Conservation (phyloP, 306 rosid genomes). For the Hippophae tibetana region DNA sequence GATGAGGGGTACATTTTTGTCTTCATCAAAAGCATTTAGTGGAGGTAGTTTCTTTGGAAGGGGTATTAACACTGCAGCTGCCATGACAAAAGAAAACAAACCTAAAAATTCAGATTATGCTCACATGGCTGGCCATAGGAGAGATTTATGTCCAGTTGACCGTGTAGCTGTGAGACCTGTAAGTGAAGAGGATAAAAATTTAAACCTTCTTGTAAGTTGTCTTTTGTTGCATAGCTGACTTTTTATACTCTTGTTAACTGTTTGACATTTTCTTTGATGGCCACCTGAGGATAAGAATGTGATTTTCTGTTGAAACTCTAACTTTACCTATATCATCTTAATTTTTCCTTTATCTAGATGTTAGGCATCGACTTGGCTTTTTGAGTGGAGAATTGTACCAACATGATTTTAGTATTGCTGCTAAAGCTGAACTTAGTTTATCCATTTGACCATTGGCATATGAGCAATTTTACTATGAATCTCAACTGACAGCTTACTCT, state of each 20-base stretch:
- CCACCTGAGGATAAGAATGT: not conserved
- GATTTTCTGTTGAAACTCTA: too few species aligned
- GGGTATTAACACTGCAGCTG: constrained; percentile 40
- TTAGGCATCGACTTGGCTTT: too few species aligned
- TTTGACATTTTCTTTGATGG: constrained; percentile 5
- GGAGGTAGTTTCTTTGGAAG: constrained; percentile 71
- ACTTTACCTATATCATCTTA: too few species aligned
- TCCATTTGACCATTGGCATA: not conserved
- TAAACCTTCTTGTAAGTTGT: constrained; percentile 62
- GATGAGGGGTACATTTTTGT: constrained; percentile 81
- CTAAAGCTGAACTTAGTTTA: not conserved
- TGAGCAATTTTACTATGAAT: not conserved
- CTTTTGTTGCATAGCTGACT: constrained; percentile 10
- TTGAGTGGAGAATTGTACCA: too few species aligned
- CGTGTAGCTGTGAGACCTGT: constrained; percentile 45
- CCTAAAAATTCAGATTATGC: constrained; percentile 55
- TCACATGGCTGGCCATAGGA: constrained; percentile 44
- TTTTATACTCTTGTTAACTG: constrained; percentile 1
- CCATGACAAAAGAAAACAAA: constrained; percentile 54
- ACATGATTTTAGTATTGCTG: too few species aligned
- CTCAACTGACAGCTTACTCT: too few species aligned
- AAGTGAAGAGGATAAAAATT: constrained; percentile 59
- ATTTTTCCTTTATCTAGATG: too few species aligned
- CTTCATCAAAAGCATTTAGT: constrained; percentile 85
- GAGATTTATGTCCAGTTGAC: constrained; percentile 54